Percentiles rank a stretch among this genome's conserved stretches.
Evolutionary conservation across 768 basidiomycete genomes (phyloP).

Genomic region (Dacryopinax primogenitus): DNA sequence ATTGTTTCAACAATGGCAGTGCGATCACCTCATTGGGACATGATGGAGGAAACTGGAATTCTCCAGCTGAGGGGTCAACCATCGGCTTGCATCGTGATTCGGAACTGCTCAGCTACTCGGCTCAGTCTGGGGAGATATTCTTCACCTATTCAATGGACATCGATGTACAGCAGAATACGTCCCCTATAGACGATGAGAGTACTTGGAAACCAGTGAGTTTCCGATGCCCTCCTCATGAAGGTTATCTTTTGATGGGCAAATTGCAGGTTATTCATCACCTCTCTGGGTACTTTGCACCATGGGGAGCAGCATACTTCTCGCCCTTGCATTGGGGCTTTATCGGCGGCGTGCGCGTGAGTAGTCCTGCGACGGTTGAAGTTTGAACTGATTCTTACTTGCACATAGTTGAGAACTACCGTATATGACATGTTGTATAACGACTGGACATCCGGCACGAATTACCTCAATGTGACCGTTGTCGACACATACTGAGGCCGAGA

Average conservation of each 20-base stretch:
- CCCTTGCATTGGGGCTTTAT: background rate
- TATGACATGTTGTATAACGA: background rate
- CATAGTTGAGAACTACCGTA: background rate
- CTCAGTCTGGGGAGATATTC: background rate
- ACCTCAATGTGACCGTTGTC: background rate
- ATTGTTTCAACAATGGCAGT: background rate
- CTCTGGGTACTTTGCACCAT: background rate
- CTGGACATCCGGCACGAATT: background rate
- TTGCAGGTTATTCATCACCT: background rate
- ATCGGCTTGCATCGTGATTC: constrained; percentile 2
- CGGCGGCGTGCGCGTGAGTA: background rate
- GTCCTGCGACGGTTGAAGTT: too few relatives aligned
- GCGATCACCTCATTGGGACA: background rate
- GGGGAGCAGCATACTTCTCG: background rate
- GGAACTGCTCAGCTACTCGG: background rate
- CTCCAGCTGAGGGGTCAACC: background rate
- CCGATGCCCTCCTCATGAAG: background rate
- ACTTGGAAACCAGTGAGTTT: background rate
- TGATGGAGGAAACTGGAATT: background rate
- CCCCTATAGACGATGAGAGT: background rate
- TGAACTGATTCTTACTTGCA: too few relatives aligned
- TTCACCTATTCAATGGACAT: background rate
- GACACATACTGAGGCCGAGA: background rate
- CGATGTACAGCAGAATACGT: constrained; percentile 1
- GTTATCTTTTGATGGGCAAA: background rate